Percentiles rank a stretch among this genome's conserved stretches.
Evolutionary conservation across 2,329 filamentous ascomycete species (phyloP).

Genomic region (Alternaria longipes): DNA sequence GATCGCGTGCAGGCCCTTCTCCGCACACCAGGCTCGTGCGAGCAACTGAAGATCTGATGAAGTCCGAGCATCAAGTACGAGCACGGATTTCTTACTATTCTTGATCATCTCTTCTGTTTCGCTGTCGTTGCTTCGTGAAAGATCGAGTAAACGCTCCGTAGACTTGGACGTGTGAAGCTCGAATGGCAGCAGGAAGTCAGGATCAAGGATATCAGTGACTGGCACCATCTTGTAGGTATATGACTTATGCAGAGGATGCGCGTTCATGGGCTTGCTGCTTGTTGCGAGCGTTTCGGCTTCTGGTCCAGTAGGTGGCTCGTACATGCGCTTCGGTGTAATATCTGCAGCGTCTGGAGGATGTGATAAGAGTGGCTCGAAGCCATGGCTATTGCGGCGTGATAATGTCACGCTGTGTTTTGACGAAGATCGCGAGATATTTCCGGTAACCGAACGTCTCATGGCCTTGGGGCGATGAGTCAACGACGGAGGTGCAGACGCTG

Average conservation of each 20-base stretch:
- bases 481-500: conserved; percentile 38
- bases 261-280: conserved; percentile 35
- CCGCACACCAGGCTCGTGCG: conserved; percentile 75
- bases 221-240: conserved; percentile 51
- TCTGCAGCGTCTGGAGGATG: conserved; percentile 44
- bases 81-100: conserved; percentile 42
- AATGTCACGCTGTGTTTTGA: conserved; percentile 44
- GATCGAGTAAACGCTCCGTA: conserved; percentile 25
- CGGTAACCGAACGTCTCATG: conserved; percentile 34
- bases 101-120: conserved; percentile 16
- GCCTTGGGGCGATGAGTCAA: conserved; percentile 30
- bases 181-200: conserved; percentile 40
- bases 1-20: conserved; percentile 77
- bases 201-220: conserved; percentile 42
- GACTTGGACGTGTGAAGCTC: conserved; percentile 28
- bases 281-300: conserved; percentile 14
- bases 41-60: conserved; percentile 74
- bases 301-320: conserved; percentile 27
- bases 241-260: conserved; percentile 53
- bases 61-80: conserved; percentile 62
- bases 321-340: conserved; percentile 38
- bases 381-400: conserved; percentile 45
- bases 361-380: conserved; percentile 47
- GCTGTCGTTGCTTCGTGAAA: conserved; percentile 19
- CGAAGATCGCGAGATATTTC: conserved; percentile 40